A percentile compares a stretch with the other conserved stretches of the same genome.
Conservation (phyloP, 805 yeast species). For the Candida montana region DNA sequence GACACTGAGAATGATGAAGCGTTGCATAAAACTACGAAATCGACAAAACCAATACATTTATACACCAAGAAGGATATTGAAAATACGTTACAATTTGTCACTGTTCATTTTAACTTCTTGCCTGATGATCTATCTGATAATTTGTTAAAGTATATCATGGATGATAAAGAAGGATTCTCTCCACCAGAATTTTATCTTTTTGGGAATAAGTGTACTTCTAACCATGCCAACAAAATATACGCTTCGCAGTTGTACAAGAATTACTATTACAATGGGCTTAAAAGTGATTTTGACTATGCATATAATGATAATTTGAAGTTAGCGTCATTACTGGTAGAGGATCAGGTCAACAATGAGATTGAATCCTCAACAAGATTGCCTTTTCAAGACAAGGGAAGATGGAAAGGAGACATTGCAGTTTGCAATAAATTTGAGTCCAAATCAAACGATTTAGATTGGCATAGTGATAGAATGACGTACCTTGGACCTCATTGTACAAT, state of each 20-base stretch:
- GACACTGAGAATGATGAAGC: slow-evolving; percentile 6
- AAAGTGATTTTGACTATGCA: slow-evolving; percentile 20
- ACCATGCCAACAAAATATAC: slow-evolving; percentile 44
- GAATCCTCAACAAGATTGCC: slow-evolving; percentile 27
- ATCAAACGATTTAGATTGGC: slow-evolving; percentile 59
- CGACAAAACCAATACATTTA: slow-evolving; percentile 33
- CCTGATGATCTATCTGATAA: slow-evolving; percentile 44
- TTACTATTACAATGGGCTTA: slow-evolving; percentile 37
- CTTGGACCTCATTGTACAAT: slow-evolving; percentile 69
- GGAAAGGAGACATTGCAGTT: slow-evolving; percentile 52
- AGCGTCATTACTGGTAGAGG: slow-evolving; percentile 36
- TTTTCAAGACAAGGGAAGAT: slow-evolving; percentile 34
- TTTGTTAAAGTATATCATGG: slow-evolving; percentile 37
- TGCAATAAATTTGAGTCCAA: slow-evolving; percentile 50
- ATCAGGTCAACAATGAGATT: slow-evolving; percentile 34
- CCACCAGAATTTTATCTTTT: slow-evolving; percentile 52
- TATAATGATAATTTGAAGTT: slow-evolving; percentile 38
- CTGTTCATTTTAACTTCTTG: slow-evolving; percentile 46
- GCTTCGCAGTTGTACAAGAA: slow-evolving; percentile 18
- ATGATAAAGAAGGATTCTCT: slow-evolving; percentile 35
- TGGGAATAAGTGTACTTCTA: slow-evolving; percentile 54
- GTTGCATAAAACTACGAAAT: slow-evolving; percentile 15
- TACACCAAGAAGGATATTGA: slow-evolving; percentile 32
- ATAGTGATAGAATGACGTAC: slow-evolving; percentile 66
- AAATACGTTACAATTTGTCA: slow-evolving; percentile 20